Conservation (phyloP, 306 rosid species). For the Castanopsis chinensis region DNA sequence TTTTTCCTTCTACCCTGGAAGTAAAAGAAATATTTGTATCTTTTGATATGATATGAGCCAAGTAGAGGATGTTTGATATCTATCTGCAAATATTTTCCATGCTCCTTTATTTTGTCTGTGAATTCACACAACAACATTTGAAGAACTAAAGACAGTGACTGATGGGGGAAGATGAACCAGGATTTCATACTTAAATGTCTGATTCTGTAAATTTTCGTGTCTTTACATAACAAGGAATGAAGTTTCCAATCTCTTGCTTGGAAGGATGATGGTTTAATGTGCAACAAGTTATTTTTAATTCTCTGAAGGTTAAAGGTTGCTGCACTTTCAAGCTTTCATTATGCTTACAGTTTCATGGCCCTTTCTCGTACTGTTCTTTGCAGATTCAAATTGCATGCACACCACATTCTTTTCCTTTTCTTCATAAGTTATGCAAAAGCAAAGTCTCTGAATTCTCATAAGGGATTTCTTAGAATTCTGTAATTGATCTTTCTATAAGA, state of each 20-base stretch:
- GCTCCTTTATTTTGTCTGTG: background rate
- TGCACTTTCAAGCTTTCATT: no score
- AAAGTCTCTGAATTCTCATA: no score
- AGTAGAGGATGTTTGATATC: background rate
- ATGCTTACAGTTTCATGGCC: no score
- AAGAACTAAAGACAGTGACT: background rate
- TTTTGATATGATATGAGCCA: background rate
- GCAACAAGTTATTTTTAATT: no score
- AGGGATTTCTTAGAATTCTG: no score
- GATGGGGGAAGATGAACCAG: background rate
- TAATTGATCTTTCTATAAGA: no score
- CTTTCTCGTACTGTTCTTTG: no score
- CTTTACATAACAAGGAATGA: background rate
- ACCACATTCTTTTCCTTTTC: no score
- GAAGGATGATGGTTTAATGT: background rate
- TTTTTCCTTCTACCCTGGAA: background rate
- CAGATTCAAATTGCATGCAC: no score
- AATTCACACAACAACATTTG: background rate
- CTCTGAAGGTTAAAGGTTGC: no score
- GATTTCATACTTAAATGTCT: background rate
- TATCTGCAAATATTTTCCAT: background rate
- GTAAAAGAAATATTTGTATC: background rate
- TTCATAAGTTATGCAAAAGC: no score
- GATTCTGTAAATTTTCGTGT: background rate
- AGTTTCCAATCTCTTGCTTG: background rate